Conservation (phyloP, 129 eudicot genomes). For the Centella asiatica region DNA sequence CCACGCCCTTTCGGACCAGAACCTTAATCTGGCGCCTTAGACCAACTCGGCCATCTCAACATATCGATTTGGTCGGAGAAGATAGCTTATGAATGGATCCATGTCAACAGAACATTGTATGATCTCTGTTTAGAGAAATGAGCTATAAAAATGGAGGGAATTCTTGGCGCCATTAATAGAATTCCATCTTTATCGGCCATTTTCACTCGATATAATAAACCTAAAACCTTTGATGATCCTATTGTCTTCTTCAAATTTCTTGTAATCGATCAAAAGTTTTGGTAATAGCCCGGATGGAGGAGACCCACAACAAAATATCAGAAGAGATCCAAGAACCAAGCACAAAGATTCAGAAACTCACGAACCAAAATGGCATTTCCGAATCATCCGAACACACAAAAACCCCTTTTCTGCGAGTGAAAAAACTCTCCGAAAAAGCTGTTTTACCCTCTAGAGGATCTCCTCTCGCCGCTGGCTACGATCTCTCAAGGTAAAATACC, state of each 20-base stretch:
- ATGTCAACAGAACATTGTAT: too few species aligned
- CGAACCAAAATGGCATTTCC: constrained; percentile 18
- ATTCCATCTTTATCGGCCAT: not conserved
- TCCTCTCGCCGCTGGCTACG: constrained; percentile 67
- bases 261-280: not conserved
- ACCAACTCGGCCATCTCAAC: constrained; percentile 43
- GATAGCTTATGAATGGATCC: too few species aligned
- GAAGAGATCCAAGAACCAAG: constrained; percentile 39
- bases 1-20: constrained; percentile 99
- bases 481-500: constrained; percentile 54
- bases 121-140: too few species aligned
- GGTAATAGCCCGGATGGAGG: constrained; percentile 19
- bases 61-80: too few species aligned
- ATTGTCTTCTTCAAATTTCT: not conserved
- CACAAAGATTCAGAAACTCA: constrained; percentile 33
- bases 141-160: constrained; percentile 1
- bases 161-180: constrained; percentile 36
- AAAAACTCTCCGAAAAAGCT: constrained; percentile 62
- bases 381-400: not conserved
- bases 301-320: constrained; percentile 19
- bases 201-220: constrained; percentile 13
- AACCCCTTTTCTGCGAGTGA: constrained; percentile 31
- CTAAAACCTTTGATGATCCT: not conserved
- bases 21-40: constrained; percentile 99
- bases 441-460: constrained; percentile 55